These are phyloP conservation scores for Tricholoma saponaceum DNA, from an alignment of 768 basidiomycete species.

Conservation along the genomic window DNA sequence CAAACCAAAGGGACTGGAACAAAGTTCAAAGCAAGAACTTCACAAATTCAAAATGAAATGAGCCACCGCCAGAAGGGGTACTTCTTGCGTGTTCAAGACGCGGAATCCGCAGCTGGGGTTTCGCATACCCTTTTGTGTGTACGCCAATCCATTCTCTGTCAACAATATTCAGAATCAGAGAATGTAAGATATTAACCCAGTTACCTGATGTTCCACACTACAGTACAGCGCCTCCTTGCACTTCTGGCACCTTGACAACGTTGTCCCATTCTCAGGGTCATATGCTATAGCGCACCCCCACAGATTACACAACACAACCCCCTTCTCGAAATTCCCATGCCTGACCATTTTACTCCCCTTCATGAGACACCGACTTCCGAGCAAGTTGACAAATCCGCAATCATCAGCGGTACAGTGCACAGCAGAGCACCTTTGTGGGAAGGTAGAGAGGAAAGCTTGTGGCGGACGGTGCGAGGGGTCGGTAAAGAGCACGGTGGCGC, in stretches of 20 bases:
- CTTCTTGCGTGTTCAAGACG: too few relatives aligned
- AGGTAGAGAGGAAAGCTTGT: not conserved
- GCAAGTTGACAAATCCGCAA: constrained; percentile 6
- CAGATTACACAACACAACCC: constrained; percentile 11
- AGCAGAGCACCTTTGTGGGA: constrained; percentile 5
- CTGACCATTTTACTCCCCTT: not conserved
- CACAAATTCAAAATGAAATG: too few relatives aligned
- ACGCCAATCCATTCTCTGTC: not conserved
- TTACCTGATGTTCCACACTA: not conserved
- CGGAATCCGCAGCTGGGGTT: not conserved
- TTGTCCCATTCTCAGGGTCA: not conserved
- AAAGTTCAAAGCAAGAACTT: too few relatives aligned
- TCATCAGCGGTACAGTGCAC: not conserved
- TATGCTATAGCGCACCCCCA: constrained; percentile 9
- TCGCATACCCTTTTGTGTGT: not conserved
- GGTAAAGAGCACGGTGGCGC: constrained; percentile 12
- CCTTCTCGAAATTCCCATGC: not conserved
- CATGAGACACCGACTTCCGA: not conserved
- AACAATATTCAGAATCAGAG: not conserved
- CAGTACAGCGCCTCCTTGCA: constrained; percentile 16
- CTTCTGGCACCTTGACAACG: constrained; percentile 11
- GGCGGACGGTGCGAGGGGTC: constrained; percentile 5
- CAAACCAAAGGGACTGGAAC: too few relatives aligned
- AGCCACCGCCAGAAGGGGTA: too few relatives aligned
- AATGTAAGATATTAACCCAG: not conserved